Conservation (phyloP, 768 basidiomycete genomes). For the Pholiota conissans region DNA sequence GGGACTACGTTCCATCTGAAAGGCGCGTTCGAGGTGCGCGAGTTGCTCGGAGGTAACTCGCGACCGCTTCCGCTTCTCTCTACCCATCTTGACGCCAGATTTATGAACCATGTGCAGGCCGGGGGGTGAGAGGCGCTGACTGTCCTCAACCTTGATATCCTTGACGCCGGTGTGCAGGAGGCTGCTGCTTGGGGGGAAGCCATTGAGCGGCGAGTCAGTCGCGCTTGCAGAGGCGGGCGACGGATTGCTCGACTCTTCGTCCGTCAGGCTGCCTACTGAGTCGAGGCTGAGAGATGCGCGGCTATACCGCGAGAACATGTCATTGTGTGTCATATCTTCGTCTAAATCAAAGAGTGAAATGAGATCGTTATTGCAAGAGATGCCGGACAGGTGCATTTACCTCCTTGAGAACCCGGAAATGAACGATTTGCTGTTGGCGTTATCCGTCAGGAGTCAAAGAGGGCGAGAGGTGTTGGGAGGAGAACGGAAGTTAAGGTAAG, state of each 20-base stretch:
- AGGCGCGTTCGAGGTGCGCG: slow-evolving; percentile 71
- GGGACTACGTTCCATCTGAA: slow-evolving; percentile 68
- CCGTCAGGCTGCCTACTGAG: slow-evolving; percentile 17
- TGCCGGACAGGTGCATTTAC: neutral
- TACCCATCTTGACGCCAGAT: slow-evolving; percentile 27
- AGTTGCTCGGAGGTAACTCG: slow-evolving; percentile 82
- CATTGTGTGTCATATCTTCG: slow-evolving; percentile 29
- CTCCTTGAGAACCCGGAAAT: neutral
- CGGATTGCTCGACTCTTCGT: slow-evolving; percentile 20
- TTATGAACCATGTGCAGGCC: slow-evolving; percentile 18
- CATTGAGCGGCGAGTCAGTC: slow-evolving; percentile 29
- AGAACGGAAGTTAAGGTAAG: neutral
- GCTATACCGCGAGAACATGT: slow-evolving; percentile 16
- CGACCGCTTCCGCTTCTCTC: slow-evolving; percentile 54
- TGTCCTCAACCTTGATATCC: slow-evolving; percentile 20
- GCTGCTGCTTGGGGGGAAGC: slow-evolving; percentile 5
- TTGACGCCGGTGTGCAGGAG: neutral
- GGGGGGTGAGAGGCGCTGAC: neutral
- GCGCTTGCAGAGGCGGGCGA: slow-evolving; percentile 27
- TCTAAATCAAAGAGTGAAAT: slow-evolving; percentile 13
- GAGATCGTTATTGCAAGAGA: neutral
- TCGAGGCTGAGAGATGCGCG: slow-evolving; percentile 25
- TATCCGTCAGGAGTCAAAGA: too few relatives aligned
- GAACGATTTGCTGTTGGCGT: too few relatives aligned
- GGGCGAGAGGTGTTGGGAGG: neutral